Conservation (phyloP, 192 early-diverging fungal species). For the Gonapodya prolifera region DNA sequence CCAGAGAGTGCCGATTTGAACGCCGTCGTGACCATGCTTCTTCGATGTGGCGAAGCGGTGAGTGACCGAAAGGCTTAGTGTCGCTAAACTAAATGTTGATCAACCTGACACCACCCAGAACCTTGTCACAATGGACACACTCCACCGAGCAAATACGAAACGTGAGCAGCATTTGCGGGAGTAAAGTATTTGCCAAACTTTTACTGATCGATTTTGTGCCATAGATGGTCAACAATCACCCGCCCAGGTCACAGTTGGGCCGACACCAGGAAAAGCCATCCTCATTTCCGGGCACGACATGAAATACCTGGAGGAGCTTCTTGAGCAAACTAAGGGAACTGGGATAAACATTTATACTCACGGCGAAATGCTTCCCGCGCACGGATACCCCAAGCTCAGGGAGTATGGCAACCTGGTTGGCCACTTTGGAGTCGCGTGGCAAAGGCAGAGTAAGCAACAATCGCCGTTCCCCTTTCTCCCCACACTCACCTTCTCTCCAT, state of each 20-base stretch:
- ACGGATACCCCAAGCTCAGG: constrained; percentile 5
- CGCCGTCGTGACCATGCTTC: background rate
- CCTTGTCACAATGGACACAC: background rate
- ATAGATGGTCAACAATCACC: background rate
- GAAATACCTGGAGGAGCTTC: constrained; percentile 6
- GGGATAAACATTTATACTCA: constrained; percentile 1
- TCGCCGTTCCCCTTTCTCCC: background rate
- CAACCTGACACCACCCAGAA: no score
- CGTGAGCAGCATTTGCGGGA: background rate
- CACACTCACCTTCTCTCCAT: background rate
- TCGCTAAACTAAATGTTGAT: no score
- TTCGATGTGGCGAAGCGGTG: constrained; percentile 2
- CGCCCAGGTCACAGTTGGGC: background rate
- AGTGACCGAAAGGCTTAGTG: no score
- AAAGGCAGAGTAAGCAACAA: background rate
- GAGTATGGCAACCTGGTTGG: constrained; percentile 4
- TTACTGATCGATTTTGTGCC: background rate
- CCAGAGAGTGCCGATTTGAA: background rate
- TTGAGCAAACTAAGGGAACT: constrained; percentile 4
- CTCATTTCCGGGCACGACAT: constrained; percentile 6
- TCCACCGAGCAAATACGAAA: constrained; percentile 1
- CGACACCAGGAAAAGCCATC: background rate
- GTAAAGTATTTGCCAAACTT: background rate
- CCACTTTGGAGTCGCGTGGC: constrained; percentile 6
- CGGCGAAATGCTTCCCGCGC: constrained; percentile 5